These are phyloP conservation scores for Cladosporium sp. DNA, from an alignment of 2,329 filamentous ascomycete genomes.

Conservation along the genomic window DNA sequence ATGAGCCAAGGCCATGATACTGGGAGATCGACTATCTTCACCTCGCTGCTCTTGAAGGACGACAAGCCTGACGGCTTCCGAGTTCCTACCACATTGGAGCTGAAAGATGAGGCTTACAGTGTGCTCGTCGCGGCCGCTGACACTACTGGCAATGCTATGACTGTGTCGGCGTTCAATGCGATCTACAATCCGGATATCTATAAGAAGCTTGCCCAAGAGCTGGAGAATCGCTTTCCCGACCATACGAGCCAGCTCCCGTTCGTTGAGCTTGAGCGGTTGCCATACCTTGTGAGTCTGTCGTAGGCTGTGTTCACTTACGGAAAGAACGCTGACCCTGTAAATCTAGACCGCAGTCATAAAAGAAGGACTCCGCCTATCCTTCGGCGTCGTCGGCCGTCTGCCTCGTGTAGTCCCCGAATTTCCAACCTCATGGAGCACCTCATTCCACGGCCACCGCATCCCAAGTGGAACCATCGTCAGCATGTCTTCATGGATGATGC, in stretches of 20 bases:
- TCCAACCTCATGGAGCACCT: not conserved
- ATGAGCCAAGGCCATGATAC: not conserved
- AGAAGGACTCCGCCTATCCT: conserved; percentile 42
- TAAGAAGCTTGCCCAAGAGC: not conserved
- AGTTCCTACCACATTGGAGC: conserved; percentile 31
- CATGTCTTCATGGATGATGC: conserved; percentile 33
- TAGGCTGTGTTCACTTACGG: too few species aligned
- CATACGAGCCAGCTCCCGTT: not conserved
- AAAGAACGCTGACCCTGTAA: not conserved
- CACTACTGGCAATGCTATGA: conserved; percentile 42
- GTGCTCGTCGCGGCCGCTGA: conserved; percentile 38
- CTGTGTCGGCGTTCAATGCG: conserved; percentile 37
- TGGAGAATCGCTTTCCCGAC: not conserved
- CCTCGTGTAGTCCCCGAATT: conserved; percentile 38
- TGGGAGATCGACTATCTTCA: not conserved
- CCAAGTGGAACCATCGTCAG: conserved; percentile 32
- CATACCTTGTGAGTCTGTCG: not conserved
- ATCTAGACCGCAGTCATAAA: conserved; percentile 41
- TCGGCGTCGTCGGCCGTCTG: conserved; percentile 39
- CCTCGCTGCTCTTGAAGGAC: conserved; percentile 2
- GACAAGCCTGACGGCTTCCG: conserved; percentile 25
- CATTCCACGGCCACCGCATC: not conserved
- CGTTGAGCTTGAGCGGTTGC: not conserved
- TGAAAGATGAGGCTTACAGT: conserved; percentile 36
- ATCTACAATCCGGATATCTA: conserved; percentile 35